These are phyloP conservation scores for Panaeolus cyanescens DNA, from an alignment of 768 basidiomycete genomes.

Conservation along the genomic window DNA sequence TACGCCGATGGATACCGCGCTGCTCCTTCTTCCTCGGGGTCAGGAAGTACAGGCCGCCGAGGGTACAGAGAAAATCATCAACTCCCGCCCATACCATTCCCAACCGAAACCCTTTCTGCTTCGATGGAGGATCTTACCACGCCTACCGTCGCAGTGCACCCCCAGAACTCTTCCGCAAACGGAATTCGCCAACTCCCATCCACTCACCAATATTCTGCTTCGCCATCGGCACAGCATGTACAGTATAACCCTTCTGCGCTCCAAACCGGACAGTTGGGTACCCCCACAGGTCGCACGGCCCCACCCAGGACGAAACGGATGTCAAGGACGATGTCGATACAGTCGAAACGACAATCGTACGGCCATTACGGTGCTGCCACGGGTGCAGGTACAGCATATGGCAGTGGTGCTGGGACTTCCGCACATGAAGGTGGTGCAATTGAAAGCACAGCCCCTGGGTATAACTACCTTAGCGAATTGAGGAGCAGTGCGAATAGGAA, in stretches of 20 bases:
- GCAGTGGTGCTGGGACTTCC: background rate
- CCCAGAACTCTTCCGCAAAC: background rate
- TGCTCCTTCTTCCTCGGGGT: conserved; percentile 43
- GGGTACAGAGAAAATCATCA: conserved; percentile 25
- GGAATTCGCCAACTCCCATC: background rate
- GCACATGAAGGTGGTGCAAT: background rate
- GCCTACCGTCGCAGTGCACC: background rate
- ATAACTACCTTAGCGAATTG: conserved; percentile 69
- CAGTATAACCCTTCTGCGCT: background rate
- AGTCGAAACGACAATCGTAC: conserved; percentile 67
- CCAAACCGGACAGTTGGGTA: background rate
- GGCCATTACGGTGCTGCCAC: background rate
- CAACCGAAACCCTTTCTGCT: conserved; percentile 78
- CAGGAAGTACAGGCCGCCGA: background rate
- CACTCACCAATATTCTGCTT: background rate
- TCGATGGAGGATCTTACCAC: conserved; percentile 63
- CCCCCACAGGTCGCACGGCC: background rate
- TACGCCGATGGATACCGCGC: conserved; percentile 46
- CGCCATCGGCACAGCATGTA: background rate
- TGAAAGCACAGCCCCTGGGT: background rate
- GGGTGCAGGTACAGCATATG: background rate
- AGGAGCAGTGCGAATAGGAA: conserved; percentile 82
- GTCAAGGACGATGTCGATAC: conserved; percentile 48
- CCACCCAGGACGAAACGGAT: conserved; percentile 29
- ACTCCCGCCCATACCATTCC: conserved; percentile 78